Base-by-base conservation (phyloP, 176 grass and related monocot species). In the Aegilops tauschii region DNA sequence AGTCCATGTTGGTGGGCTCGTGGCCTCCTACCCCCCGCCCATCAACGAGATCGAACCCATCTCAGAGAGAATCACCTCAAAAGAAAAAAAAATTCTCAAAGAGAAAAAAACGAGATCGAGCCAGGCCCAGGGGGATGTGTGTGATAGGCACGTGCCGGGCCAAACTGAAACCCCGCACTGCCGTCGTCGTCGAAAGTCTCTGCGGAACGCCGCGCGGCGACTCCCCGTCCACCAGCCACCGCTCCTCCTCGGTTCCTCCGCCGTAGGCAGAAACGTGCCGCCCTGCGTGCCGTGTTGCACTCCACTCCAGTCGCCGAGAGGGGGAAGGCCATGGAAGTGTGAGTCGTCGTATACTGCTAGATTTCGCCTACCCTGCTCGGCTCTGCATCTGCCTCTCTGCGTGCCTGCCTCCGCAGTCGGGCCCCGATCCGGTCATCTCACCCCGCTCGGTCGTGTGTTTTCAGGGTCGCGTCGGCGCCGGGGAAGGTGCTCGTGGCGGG, bases 401-500 rank as follows among this genome's bases (percentile, higher is more conserved):
- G 40, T 52, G 49, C 49, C 14, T 17, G 14, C 49, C 5, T 54
- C 50, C 50, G 50, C 50, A 18, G 50, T 54, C 42, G 35, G 29
- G 21, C 30, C 54, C 73, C 27, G 89, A 87, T 87, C 89, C 54
- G 84, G 77, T 16, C 25, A 36, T 59, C 79, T 82, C 17, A 82
- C 30, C 79, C 21, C 17, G 23, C 29, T n/a, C 9, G 74, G 65
- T 34, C 37, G 18, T 44, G 52, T 47, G 42, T 82, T 32, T 59
- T 17, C 84, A 98, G 90, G 86, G 92, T 98, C 79, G 92, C 92
- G 76, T 98, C 97, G 83, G 92, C 93, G 75, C 94, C 94, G 47
- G 94, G 97, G 42, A 96, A 96, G 89, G 97, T 96, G 61, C 86
- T 96, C 82, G 89, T 98, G 72, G 88, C 92, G 17, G 90, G 97